A percentile compares a stretch with the other conserved stretches of the same genome.
Conservation (phyloP, 2,329 filamentous ascomycete genomes). For the Alternaria triticina region DNA sequence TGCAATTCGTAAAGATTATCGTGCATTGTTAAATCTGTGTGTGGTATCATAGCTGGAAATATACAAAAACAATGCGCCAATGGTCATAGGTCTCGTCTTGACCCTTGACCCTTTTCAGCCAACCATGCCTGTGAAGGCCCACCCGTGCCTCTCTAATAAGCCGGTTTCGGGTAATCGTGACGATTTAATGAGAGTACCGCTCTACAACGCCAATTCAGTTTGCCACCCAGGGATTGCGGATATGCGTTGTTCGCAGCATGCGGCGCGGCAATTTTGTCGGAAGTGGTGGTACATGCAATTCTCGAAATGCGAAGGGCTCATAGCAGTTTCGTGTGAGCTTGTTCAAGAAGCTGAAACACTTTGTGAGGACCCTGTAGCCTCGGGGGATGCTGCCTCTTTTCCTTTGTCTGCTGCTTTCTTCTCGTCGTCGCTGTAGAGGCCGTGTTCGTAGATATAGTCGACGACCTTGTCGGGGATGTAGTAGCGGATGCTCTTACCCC, state of each 20-base stretch:
- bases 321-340: background rate
- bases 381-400: conserved; percentile 34
- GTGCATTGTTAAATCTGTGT: conserved; percentile 27
- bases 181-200: conserved; percentile 9
- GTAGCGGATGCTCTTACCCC: conserved; percentile 51
- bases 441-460: conserved; percentile 50
- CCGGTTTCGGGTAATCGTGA: conserved; percentile 2
- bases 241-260: background rate
- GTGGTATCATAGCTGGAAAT: conserved; percentile 40
- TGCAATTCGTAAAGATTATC: background rate
- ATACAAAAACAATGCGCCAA: conserved; percentile 12
- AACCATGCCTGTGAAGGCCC: conserved; percentile 30
- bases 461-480: conserved; percentile 49
- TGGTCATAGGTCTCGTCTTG: background rate
- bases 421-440: conserved; percentile 48
- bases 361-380: conserved; percentile 32
- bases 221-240: conserved; percentile 7
- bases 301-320: background rate
- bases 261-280: conserved; percentile 26
- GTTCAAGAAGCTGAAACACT: conserved; percentile 23
- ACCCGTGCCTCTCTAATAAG: conserved; percentile 19
- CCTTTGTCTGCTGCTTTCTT: conserved; percentile 46
- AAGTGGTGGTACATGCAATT: conserved; percentile 14
- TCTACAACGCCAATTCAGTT: conserved; percentile 8
- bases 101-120: background rate